A percentile compares a stretch with the other conserved stretches of the same genome.
These are phyloP conservation scores for Psidium friedrichsthalianum DNA, from an alignment of 345 rosid species.

Conservation along the genomic window DNA sequence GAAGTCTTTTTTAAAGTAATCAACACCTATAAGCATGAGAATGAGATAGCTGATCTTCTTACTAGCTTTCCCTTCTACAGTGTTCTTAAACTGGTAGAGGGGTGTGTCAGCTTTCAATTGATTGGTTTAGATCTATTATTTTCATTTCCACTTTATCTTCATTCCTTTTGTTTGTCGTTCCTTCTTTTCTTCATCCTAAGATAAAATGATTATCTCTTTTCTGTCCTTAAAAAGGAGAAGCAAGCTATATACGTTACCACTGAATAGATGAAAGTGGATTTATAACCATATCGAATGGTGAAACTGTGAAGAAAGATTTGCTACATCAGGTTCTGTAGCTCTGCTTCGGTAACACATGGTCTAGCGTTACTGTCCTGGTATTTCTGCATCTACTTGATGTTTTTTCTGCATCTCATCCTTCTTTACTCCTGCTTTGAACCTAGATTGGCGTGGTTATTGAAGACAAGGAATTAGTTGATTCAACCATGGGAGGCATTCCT, in stretches of 20 bases:
- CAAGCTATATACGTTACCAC: background rate
- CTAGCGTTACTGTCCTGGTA: background rate
- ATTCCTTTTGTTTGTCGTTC: background rate
- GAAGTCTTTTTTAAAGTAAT: background rate
- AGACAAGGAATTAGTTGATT: constrained; percentile 79
- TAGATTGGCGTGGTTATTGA: constrained; percentile 88
- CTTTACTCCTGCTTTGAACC: constrained; percentile 1
- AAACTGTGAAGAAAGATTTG: background rate
- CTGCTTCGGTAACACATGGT: background rate
- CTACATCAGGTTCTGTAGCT: background rate
- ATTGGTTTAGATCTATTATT: background rate
- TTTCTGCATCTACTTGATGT: background rate
- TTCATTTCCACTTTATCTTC: background rate
- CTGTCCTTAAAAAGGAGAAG: background rate
- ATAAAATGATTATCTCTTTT: background rate
- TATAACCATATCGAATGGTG: background rate
- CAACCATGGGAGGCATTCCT: constrained; percentile 84
- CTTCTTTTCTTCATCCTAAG: background rate
- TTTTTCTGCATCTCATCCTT: background rate
- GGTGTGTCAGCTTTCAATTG: background rate
- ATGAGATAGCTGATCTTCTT: background rate
- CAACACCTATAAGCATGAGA: background rate
- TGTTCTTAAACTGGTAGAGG: background rate
- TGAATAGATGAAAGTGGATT: background rate
- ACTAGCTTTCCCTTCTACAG: background rate